A percentile compares a stretch with the other conserved stretches of the same genome.
Conservation (phyloP, 2,329 filamentous ascomycete genomes). For the Byssochlamys sp. region DNA sequence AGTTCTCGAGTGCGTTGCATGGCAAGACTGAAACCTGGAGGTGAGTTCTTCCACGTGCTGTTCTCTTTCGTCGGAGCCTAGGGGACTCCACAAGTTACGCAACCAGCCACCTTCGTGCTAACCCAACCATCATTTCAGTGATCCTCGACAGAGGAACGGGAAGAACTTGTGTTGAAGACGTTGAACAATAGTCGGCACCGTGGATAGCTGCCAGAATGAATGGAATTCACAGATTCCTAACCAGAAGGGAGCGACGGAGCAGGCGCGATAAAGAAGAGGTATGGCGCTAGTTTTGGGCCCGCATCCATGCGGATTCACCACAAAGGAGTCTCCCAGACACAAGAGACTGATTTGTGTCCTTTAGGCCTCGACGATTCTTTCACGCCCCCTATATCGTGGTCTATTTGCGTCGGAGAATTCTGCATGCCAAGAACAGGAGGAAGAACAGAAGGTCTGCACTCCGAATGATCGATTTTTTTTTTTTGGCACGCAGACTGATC, state of each 20-base stretch:
- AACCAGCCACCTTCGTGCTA: not conserved
- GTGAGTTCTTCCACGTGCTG: not conserved
- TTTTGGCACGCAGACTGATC: not conserved
- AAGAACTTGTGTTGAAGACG: not conserved
- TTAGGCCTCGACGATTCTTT: conserved; percentile 16
- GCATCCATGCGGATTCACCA: not conserved
- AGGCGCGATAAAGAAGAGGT: conserved; percentile 26
- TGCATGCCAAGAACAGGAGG: conserved; percentile 14
- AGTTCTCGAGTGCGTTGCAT: not conserved
- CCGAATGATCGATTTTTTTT: not conserved
- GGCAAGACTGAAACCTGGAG: conserved; percentile 1
- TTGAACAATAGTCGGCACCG: conserved; percentile 1
- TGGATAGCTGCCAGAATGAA: conserved; percentile 21
- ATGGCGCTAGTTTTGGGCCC: not conserved
- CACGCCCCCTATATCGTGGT: conserved; percentile 19
- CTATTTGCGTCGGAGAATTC: conserved; percentile 21
- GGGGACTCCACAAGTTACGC: not conserved
- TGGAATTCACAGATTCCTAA: conserved; percentile 34
- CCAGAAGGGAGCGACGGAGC: conserved; percentile 27
- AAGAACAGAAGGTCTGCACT: conserved; percentile 25
- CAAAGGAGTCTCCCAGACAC: not conserved
- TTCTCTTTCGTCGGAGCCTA: not conserved
- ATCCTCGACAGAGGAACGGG: not conserved
- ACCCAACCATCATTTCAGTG: not conserved
- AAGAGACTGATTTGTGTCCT: not conserved